Base-by-base conservation (phyloP, 2,329 filamentous ascomycete species). In the Fusarium nygamai region DNA sequence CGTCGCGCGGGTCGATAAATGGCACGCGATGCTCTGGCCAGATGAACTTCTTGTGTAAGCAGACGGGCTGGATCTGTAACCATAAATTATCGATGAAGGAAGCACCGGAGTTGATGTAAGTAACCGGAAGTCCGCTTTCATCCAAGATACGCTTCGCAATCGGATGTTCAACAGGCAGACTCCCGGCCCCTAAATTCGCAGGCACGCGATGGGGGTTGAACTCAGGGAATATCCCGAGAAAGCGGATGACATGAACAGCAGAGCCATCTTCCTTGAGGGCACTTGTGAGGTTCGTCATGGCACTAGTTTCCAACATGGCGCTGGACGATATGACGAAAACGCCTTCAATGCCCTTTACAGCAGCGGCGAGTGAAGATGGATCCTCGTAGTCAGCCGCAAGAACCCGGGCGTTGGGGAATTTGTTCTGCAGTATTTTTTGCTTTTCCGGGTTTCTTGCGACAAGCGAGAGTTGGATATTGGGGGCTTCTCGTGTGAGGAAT, bases 381-480 rank as follows among this genome's bases (percentile, higher is more conserved):
- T 48, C 20, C 6, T 47, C 27, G 5, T 29, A 29, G 3, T 48
- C 27, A 48, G 46, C 46, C 0, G 27, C 27, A 0, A 48, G 27
- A 48, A 29, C 6, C 3, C 3, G 20, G 13, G 46, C 46, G 0
- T 29, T 22, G 4, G 27, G 46, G 8, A 22, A 29, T 22, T 22
- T 22, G 13, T 5, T 3, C 9, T 22, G 19, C 0, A 47, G 27
- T 0, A 22, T 2, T 2, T 47, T 29, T 0, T 16, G 19, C 13
- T 47, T 47, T 0, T 47, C 13, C 6, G 19, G 13, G 4, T 1
- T 22, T 11, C 46, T 47, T 29, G 27, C 13, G 9, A 47, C 19
- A 2, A 47, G 27, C 0, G 19, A 29, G 9, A 16, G 27, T 14
- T 2, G 3, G 6, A 29, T 47, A 11, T 8, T 13, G 1, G 27